These are phyloP conservation scores for Nymphaea colorata DNA, from an alignment of 164 flowering plant genomes.

Conservation along the genomic window DNA sequence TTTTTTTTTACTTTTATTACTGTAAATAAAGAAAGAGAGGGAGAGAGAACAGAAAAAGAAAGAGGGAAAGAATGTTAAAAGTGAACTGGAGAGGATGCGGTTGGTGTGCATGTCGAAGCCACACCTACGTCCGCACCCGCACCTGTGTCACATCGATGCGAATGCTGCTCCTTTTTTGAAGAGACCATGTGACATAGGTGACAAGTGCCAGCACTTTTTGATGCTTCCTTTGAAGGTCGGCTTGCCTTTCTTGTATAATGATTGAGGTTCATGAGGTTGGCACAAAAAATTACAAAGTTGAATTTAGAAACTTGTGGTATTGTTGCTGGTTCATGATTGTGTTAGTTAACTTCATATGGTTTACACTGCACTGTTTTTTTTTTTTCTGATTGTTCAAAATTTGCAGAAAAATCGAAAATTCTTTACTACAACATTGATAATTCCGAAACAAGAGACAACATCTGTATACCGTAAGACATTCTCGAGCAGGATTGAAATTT, in stretches of 20 bases:
- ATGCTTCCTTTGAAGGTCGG: too few species aligned
- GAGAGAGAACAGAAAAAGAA: too few species aligned
- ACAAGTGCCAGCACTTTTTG: conserved; percentile 2
- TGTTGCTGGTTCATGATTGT: conserved; percentile 65
- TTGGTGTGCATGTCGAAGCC: too few species aligned
- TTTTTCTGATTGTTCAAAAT: conserved; percentile 1
- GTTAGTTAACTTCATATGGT: neutral
- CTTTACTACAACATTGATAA: conserved; percentile 68
- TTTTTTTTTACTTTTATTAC: too few species aligned
- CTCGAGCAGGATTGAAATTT: neutral
- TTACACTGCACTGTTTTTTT: neutral
- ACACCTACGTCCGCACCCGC: too few species aligned
- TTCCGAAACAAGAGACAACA: conserved; percentile 96
- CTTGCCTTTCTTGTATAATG: too few species aligned
- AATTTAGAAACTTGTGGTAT: conserved; percentile 95
- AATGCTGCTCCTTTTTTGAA: too few species aligned
- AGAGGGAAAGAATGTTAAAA: too few species aligned
- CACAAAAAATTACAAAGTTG: conserved; percentile 69
- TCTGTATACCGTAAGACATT: conserved; percentile 59
- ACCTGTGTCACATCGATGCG: too few species aligned
- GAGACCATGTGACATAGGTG: neutral
- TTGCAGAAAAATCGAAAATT: conserved; percentile 84
- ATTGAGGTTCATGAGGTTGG: conserved; percentile 64
- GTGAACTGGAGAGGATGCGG: too few species aligned
- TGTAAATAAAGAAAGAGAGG: too few species aligned